phyloP scores from a whole-genome alignment of 192 early-diverging fungal species.

The Geranomyces michiganensis region DNA sequence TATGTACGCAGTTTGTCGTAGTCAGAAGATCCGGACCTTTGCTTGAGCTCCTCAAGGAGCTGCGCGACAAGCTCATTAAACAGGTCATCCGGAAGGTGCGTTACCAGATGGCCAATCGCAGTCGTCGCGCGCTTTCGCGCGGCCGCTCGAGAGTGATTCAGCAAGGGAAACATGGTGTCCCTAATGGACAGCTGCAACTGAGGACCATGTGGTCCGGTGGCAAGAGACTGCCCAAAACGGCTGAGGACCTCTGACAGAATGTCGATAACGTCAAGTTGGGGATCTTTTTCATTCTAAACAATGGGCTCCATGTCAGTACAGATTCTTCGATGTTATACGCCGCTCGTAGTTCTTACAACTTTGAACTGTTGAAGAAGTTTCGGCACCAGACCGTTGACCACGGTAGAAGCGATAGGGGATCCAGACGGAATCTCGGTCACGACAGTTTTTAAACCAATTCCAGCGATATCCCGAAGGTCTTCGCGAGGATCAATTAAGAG shows the following conservation, averaged over 20 bases:
- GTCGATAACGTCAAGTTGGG: conserved; percentile 70
- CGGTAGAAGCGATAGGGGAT: conserved; percentile 49
- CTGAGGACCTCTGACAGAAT: conserved; percentile 71
- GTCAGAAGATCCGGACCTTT: conserved; percentile 53
- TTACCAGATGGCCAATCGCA: conserved; percentile 70
- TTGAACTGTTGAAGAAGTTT: conserved; percentile 65
- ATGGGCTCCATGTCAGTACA: not conserved
- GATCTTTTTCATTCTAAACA: conserved; percentile 33
- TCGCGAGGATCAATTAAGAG: conserved; percentile 61
- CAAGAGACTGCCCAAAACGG: conserved; percentile 69
- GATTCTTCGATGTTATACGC: not conserved
- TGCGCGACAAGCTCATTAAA: conserved; percentile 69
- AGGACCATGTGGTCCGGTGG: conserved; percentile 37
- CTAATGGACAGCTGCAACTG: conserved; percentile 63
- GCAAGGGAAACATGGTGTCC: conserved; percentile 64
- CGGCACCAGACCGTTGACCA: conserved; percentile 70
- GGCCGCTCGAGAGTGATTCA: conserved; percentile 71
- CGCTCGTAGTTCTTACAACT: conserved; percentile 45
- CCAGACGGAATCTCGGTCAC: conserved; percentile 69
- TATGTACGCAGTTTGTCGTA: conserved; percentile 74
- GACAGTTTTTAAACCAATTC: conserved; percentile 83
- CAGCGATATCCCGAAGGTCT: conserved; percentile 78
- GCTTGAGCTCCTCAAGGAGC: conserved; percentile 57
- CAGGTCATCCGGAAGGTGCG: conserved; percentile 65
- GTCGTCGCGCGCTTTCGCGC: conserved; percentile 77